phyloP scores from a whole-genome alignment of 495 filamentous ascomycete genomes.

The Trichodelitschia bisporula region DNA sequence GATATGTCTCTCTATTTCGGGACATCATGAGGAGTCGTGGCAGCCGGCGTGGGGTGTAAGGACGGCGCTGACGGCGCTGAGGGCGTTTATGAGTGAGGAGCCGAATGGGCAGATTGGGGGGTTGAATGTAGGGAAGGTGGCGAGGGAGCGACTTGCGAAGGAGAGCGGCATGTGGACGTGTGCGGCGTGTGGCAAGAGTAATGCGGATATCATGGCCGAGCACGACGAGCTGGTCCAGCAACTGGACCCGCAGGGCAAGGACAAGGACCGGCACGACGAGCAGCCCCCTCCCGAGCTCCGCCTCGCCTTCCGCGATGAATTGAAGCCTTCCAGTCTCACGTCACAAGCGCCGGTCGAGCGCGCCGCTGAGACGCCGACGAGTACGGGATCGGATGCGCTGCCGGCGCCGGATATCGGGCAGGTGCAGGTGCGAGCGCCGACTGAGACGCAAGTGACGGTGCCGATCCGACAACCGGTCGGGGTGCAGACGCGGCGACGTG shows the following conservation, averaged over 20 bases:
- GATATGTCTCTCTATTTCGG: conserved; percentile 81
- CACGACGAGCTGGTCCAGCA: conserved; percentile 11
- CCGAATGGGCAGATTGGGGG: conserved; percentile 67
- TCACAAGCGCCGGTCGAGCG: too few relatives aligned
- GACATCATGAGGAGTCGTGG: conserved; percentile 96
- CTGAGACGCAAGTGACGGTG: too few relatives aligned
- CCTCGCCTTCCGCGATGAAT: too few relatives aligned
- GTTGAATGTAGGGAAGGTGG: conserved; percentile 40
- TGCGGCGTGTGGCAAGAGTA: conserved; percentile 35
- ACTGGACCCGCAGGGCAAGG: conserved; percentile 15
- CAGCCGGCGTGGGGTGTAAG: conserved; percentile 93
- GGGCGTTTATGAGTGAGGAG: conserved; percentile 53
- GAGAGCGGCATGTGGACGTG: conserved; percentile 39
- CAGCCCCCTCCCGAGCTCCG: too few relatives aligned
- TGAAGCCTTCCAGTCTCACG: too few relatives aligned
- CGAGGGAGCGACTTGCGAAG: conserved; percentile 37
- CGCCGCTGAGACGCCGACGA: too few relatives aligned
- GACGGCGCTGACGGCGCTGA: conserved; percentile 44
- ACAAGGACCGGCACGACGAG: too few relatives aligned
- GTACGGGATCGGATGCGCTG: too few relatives aligned
- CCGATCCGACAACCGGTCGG: too few relatives aligned
- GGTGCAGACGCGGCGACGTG: too few relatives aligned
- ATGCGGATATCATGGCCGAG: conserved; percentile 43
- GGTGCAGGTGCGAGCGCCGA: too few relatives aligned
- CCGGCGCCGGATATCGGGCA: too few relatives aligned